Evolutionary conservation across 352 stramenopile species (phyloP), one percentile per base, ranked within the genome.

Genomic region (Phytophthora sansomeana): DNA sequence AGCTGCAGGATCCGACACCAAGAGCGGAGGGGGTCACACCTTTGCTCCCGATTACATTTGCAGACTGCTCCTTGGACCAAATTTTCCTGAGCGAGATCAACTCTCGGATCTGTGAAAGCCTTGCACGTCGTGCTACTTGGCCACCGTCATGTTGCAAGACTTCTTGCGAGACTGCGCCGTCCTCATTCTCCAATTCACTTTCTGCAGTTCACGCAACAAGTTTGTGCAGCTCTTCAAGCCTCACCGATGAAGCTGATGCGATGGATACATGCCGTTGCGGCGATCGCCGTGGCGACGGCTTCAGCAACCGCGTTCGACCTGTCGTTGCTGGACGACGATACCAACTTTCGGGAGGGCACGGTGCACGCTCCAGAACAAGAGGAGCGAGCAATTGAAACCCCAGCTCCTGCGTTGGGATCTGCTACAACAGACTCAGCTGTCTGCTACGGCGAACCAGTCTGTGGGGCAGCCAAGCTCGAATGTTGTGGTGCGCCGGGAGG

Each of bases 301-400:
- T 61, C 63, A 10, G 41, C 49, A 33, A 4, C 49, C 5, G 48
- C 54, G 19, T 61, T 66, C 33, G 63, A 71, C 48, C 47, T 71
- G 24, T 71, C 63, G 1, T 24, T 71, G 17, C 26, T 71, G 28
- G 48, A 71, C 13, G 63, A 71, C 14, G 54, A 71, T 19, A 32
- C 16, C 28, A 43, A 41, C 7, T 64, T 46, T 33, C 32, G 17
- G 0, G 56, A 70, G 30, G 55, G 63, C 17, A 61, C 29, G 1
- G 49, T 71, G 5, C 55, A 71, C 13, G 56, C 43, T 28, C 47
- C 30, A 5, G 5, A 49, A 39, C 50, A 67, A n/a, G 17, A 59
- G 19, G 62, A 71, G 16, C n/a, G 61, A 63, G 9, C 63, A 17
- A 43, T 56, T 56, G 59, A 42, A 19, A 42, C 36, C 19, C 36